Base-by-base conservation (phyloP, 805 yeast species). In the Wickerhamomyces chaumierensis region DNA sequence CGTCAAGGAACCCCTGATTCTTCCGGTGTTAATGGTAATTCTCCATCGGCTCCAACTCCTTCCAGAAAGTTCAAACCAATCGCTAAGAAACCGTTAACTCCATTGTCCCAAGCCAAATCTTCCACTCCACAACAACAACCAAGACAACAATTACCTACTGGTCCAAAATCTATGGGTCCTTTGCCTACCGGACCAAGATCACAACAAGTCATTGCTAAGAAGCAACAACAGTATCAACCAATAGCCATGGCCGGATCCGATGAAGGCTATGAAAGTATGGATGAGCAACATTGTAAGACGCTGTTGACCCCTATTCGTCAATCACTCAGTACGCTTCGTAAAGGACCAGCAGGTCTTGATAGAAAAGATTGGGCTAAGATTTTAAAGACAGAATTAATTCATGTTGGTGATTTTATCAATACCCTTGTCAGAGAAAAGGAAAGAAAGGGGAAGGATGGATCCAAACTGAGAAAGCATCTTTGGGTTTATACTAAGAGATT, bases 401-500 rank as follows among this genome's bases (percentile, higher is more conserved):
- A 66, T 8, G 79, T 86, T 35, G 95, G 95, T 21, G 77, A 79
- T 45, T 78, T 73, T 51, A 85, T 85, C 39, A 72, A 65, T 28
- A 51, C 58, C 38, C 59, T 59, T 31, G 65, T 64, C 18, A 41
- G 42, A 14, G 48, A 55, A 15, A 49, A 54, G 31, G 23, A 34
- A 1, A 44, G 44, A 2, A 49, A 50, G 3, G 18, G 11, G 5
- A 15, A 31, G 13, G 62, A 63, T 18, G 53, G 63, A 21, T 65
- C 59, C 6, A 70, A 66, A 51, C 48, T 62, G 41, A 63, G 66
- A 41, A 78, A 72, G 53, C 92, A 85, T 50, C 60, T 86, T 42
- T 86, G 96, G 95, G 73, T 82, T 23, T 85, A 80, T 56, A 85
- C 92, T 4, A 69, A 87, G 17, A 70, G 73, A 39, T 86, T 77